Evolutionary conservation across 1,139 yeast species (phyloP), one percentile per base, ranked within the genome.

Genomic region (Diutina scorzettiae): DNA sequence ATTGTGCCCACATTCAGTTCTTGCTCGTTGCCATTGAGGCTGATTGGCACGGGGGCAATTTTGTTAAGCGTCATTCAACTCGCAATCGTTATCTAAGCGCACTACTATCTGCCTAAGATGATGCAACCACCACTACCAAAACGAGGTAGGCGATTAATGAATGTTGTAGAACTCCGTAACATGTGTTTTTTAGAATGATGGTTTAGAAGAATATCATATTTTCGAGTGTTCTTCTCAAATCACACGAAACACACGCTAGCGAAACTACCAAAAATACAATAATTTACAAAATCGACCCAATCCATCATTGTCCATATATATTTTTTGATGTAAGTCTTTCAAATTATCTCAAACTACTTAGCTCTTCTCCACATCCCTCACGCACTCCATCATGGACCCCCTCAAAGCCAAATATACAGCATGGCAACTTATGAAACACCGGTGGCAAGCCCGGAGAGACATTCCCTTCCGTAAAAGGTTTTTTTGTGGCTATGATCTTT

Each of bases 401-500:
- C 48, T 53, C 42, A 52, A 52, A 43, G 49, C 49, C 42, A 56
- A 55, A 47, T 64, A 66, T 52, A 58, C 73, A 14, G 56, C 57
- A 37, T 58, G 64, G 56, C 67, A 61, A 52, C 72, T 73, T 46
- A 47, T 76, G 2, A 62, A 71, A 46, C 77, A 73, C 57, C 65
- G 64, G 51, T 83, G 80, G 75, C 73, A 72, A 51, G 68, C 87
- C 0, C 60, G 81, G 8, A 59, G 81, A 34, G 73, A 66, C 43
- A 69, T 83, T 5, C 94, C 94, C 0, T 77, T 81, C 57, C 69
- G 85, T 43, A 64, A 63, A 46, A 63, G 61, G 53, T 76, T 71
- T 51, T 76, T 76, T 48, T 60, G 74, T n/a, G 77, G 95, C 8
- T 83, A 82, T 54, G 95, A 84, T 53, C 64, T 84, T 17, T 78